Base-by-base conservation (phyloP, 148 eudicot species). In the Chenopodium album region DNA sequence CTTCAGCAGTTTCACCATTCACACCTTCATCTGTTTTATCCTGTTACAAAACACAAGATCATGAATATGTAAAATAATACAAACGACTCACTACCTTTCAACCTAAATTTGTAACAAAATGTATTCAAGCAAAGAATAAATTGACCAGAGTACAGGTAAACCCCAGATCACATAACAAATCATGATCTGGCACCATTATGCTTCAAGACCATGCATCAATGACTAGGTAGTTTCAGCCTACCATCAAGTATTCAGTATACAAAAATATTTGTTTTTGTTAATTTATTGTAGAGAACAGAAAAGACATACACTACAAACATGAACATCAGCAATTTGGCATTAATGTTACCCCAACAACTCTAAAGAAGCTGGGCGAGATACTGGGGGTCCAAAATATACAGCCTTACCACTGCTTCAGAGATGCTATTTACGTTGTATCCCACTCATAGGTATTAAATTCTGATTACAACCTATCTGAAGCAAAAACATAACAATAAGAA, bases 1-100 rank as follows among this genome's bases (percentile, higher is more conserved):
- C 92, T 46, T 86, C 90, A 44, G 56, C 76, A 66, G 73, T 62
- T 60, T 84, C 85, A 6, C 28, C 87, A 59, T 22, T 78, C 86
- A 75, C 81, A 73, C 84, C 83, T 37, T 78, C 90, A 85, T 88
- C 92, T 79, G 85, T 66, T 79, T 68, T 77, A 11, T 86, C 90
- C 98, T 91, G 87, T 86, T 71, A 32, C 14, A 50, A 37, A 65
- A 80, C 75, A 47, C 46, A 72, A 13, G 52, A 71, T 73, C 29
- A 81, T 69, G 26, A 80, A 71, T 34, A 31, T 77, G 46, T 75
- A 52, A 76, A 23, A 66, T 54, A 50, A 12, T 12, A 60, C 66
- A 63, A 26, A 31, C 6, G 13, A 54, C 2, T 59, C 17, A 19
- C 75, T 44, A 16, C 63, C 29, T 48, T 46, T 47, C 47, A 64